Base-by-base conservation (phyloP, 2,329 filamentous ascomycete species). In the Colletotrichum sublineola region DNA sequence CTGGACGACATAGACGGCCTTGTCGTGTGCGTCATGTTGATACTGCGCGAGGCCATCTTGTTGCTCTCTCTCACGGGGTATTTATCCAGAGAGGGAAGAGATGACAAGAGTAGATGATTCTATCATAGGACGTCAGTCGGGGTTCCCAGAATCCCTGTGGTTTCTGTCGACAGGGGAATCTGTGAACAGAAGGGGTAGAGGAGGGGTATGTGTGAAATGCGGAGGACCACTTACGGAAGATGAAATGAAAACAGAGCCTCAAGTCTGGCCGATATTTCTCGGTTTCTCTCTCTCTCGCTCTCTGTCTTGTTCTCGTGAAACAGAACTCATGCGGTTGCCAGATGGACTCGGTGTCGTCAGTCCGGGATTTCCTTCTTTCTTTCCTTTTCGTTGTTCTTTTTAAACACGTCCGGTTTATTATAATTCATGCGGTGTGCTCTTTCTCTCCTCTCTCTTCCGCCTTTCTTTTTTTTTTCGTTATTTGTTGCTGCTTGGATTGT, bases 1-100 rank as follows among this genome's bases (percentile, higher is more conserved):
- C 80, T 77, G 53, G 79, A 75, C 33, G 79, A 80, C 76, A 83
- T 82, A 71, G 83, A 84, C 65, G 82, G 81, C 20, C 83, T 78
- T 38, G 79, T 75, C 58, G 80, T 62, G 67, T 75, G 71, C 48
- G 66, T 61, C 69, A 71, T 81, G 78, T 69, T 80, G 63, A 75
- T 63, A 29, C 62, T 74, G 40, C 74, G 63, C 31, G 73, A 75
- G 12, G 76, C 69, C 75, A 77, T 75, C 36, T 57, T 68, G 12
- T 42, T 5, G 0, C 11, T 20, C 24, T 53, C 24, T 48, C 9
- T 48, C 46, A 3, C 20, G 46, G n/a, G 44, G 3, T 2, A 12
- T 40, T 15, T 24, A 11, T 29, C 14, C n/a, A 40, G 36, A 56
- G 20, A n/a, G 6, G 8, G 14, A 55, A 52, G 14, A 31, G n/a